These are phyloP conservation scores for Hypomyces perniciosus DNA, from an alignment of 2,329 filamentous ascomycete genomes.

Conservation along the genomic window DNA sequence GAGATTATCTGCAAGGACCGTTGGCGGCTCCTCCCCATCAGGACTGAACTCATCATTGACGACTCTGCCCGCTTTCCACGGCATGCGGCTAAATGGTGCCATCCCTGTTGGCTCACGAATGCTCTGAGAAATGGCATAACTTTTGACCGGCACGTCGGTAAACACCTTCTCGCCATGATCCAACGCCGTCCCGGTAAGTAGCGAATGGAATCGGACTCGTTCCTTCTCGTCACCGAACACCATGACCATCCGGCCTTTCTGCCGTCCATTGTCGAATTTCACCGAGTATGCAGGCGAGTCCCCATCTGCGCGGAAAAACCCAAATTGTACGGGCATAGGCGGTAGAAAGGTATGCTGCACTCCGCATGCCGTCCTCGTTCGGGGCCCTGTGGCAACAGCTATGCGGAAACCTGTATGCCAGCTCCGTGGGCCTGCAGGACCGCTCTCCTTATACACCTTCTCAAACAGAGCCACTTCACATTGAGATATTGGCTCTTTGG, in stretches of 20 bases:
- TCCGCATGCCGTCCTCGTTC: conserved; percentile 70
- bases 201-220: conserved; percentile 62
- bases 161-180: conserved; percentile 63
- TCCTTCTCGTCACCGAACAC: conserved; percentile 71
- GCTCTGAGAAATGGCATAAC: conserved; percentile 55
- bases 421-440: conserved; percentile 64
- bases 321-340: conserved; percentile 66
- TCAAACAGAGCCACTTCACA: conserved; percentile 76
- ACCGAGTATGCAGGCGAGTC: conserved; percentile 65
- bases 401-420: conserved; percentile 77
- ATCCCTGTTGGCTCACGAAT: conserved; percentile 45
- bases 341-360: conserved; percentile 65
- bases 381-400: conserved; percentile 69
- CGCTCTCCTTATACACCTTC: conserved; percentile 58
- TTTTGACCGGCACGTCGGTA: conserved; percentile 60
- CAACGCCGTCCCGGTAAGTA: conserved; percentile 67
- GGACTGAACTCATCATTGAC: conserved; percentile 65
- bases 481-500: conserved; percentile 62
- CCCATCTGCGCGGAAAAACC: conserved; percentile 66
- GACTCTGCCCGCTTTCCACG: conserved; percentile 63
- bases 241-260: conserved; percentile 66
- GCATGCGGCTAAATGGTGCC: conserved; percentile 43
- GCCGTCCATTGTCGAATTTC: conserved; percentile 59
- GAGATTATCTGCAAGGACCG: conserved; percentile 70
- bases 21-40: conserved; percentile 54